These are phyloP conservation scores for Kwoniella mangroviensis DNA, from an alignment of 768 basidiomycete species.

Conservation along the genomic window DNA sequence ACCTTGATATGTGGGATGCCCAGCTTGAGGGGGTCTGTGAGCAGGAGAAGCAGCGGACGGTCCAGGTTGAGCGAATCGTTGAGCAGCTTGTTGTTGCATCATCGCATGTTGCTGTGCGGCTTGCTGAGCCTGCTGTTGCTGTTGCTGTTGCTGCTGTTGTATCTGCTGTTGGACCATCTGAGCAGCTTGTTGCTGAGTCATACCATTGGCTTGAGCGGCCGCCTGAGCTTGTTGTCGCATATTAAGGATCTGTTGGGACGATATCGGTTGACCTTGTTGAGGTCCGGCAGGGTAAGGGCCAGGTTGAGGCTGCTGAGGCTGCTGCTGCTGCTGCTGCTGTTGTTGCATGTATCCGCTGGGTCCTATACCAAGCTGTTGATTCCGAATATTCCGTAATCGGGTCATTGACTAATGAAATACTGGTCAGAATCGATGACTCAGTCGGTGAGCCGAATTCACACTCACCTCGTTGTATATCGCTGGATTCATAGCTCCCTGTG, in stretches of 20 bases:
- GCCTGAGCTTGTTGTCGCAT: conserved; percentile 37
- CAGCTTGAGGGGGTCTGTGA: conserved; percentile 30
- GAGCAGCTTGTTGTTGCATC: conserved; percentile 34
- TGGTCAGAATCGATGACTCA: not conserved
- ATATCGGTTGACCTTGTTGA: conserved; percentile 26
- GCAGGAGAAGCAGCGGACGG: conserved; percentile 33
- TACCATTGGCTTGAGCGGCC: conserved; percentile 39
- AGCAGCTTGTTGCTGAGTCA: conserved; percentile 34
- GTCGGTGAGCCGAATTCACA: not conserved
- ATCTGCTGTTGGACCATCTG: conserved; percentile 41
- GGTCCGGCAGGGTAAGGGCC: conserved; percentile 21
- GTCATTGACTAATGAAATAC: conserved; percentile 45
- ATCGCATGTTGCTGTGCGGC: conserved; percentile 33
- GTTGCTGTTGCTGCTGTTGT: conserved; percentile 42
- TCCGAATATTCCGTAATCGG: conserved; percentile 38
- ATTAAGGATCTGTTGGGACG: conserved; percentile 28
- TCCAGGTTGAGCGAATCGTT: conserved; percentile 40
- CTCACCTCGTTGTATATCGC: conserved; percentile 52
- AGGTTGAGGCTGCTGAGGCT: conserved; percentile 15
- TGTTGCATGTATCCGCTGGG: conserved; percentile 24
- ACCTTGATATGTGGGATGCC: conserved; percentile 43
- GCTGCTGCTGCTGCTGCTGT: conserved; percentile 30
- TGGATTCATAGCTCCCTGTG: conserved; percentile 41
- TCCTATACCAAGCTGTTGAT: conserved; percentile 27
- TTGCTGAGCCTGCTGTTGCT: conserved; percentile 29